phyloP scores from a whole-genome alignment of 495 filamentous ascomycete genomes.

The Podospora comata region DNA sequence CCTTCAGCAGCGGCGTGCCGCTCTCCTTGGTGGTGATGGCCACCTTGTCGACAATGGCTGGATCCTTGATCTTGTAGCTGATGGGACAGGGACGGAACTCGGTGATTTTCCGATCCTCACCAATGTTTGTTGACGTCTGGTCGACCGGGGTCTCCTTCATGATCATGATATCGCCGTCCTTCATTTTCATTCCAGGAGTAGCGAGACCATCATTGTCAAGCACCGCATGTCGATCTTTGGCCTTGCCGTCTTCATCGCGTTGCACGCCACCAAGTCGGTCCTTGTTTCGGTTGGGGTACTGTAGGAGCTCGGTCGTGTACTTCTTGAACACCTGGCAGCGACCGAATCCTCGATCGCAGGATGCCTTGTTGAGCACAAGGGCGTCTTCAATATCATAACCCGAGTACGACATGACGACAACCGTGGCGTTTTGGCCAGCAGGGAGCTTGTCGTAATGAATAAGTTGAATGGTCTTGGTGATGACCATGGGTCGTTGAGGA shows the following conservation, averaged over 20 bases:
- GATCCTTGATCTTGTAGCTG: conserved; percentile 80
- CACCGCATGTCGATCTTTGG: conserved; percentile 67
- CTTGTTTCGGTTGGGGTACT: conserved; percentile 73
- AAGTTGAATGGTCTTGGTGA: conserved; percentile 91
- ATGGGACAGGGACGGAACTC: conserved; percentile 66
- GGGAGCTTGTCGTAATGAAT: conserved; percentile 97
- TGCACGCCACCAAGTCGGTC: conserved; percentile 68
- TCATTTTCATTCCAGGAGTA: conserved; percentile 72
- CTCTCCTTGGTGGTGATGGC: conserved; percentile 82
- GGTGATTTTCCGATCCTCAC: conserved; percentile 59
- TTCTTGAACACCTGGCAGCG: conserved; percentile 94
- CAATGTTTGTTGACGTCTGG: conserved; percentile 59
- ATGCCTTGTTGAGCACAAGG: conserved; percentile 92
- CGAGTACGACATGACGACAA: conserved; percentile 98
- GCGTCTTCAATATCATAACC: conserved; percentile 99
- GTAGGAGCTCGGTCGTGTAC: conserved; percentile 71
- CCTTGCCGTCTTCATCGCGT: conserved; percentile 49
- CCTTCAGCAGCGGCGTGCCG: conserved; percentile 78
- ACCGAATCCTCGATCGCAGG: conserved; percentile 88
- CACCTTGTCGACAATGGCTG: conserved; percentile 88
- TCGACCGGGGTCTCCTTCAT: conserved; percentile 81
- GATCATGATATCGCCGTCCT: conserved; percentile 74
- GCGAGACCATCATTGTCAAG: conserved; percentile 80
- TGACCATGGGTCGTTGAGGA: conserved; percentile 96
- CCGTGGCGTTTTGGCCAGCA: conserved; percentile 92